A percentile compares a stretch with the other conserved stretches of the same genome.
Conservation (phyloP, 345 rosid species). For the Rhodomyrtus tomentosa region DNA sequence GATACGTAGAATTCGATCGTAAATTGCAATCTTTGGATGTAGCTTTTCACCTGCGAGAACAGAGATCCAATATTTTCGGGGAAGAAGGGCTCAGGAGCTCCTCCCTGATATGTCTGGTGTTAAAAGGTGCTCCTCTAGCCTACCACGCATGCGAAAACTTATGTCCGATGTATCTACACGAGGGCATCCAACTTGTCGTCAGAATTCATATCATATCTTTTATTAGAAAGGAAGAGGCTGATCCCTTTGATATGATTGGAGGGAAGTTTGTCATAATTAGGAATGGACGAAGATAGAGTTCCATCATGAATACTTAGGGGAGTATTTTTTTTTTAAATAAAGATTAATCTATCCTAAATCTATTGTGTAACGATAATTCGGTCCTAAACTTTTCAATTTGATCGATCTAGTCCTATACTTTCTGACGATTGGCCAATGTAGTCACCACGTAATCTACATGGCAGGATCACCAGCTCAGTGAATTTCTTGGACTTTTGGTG, state of each 20-base stretch:
- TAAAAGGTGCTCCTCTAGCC: no score
- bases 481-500: no score
- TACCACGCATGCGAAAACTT: neutral
- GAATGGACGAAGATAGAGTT: neutral
- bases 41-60: no score
- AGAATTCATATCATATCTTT: neutral
- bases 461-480: no score
- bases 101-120: no score
- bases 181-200: neutral
- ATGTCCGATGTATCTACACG: neutral
- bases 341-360: neutral
- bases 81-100: no score
- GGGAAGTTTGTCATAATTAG: neutral
- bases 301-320: neutral
- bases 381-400: no score
- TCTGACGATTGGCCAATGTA: no score
- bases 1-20: neutral
- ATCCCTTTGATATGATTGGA: neutral
- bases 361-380: neutral
- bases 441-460: no score
- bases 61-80: no score
- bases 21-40: neutral
- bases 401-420: neutral
- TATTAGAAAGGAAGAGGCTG: neutral
- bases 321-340: neutral